A percentile compares a stretch with the other conserved stretches of the same genome.
Evolutionary conservation across 371 early-diverging fungal genomes (phyloP).

Genomic region (Catenaria anguillulae): DNA sequence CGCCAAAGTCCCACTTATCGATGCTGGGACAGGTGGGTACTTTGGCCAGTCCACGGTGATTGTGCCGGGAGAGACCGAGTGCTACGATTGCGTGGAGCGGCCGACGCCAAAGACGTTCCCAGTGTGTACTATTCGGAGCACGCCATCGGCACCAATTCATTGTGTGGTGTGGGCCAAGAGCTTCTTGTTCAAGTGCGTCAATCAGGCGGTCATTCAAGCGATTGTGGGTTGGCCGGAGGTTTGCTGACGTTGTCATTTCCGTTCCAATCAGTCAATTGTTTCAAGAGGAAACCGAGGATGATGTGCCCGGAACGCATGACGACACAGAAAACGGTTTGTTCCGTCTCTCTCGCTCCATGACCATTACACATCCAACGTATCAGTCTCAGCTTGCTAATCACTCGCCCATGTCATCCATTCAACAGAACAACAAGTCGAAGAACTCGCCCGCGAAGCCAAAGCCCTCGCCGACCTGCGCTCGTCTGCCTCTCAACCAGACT

Average conservation of each 20-base stretch:
- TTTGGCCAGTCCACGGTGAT: slow-evolving; percentile 91
- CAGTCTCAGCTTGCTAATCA: too few relatives aligned
- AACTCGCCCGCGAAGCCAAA: slow-evolving; percentile 50
- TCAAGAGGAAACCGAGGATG: slow-evolving; percentile 52
- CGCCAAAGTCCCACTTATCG: slow-evolving; percentile 76
- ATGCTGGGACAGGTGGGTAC: slow-evolving; percentile 96
- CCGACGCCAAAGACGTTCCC: slow-evolving; percentile 75
- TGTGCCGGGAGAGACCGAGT: slow-evolving; percentile 47
- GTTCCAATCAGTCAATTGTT: too few relatives aligned
- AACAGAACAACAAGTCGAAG: slow-evolving; percentile 54
- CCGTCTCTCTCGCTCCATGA: not conserved
- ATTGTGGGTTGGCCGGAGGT: too few relatives aligned
- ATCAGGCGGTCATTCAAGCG: too few relatives aligned
- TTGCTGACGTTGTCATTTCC: too few relatives aligned
- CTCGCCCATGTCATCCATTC: too few relatives aligned
- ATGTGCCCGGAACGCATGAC: slow-evolving; percentile 35
- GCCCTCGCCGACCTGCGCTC: slow-evolving; percentile 48
- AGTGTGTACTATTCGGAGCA: slow-evolving; percentile 96
- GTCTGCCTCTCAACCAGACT: slow-evolving; percentile 41
- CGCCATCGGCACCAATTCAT: slow-evolving; percentile 92
- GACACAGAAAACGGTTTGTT: slow-evolving; percentile 44
- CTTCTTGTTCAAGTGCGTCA: slow-evolving; percentile 53
- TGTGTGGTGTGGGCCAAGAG: slow-evolving; percentile 99
- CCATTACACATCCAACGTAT: too few relatives aligned
- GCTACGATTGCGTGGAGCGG: slow-evolving; percentile 96